Base-by-base conservation (phyloP, 2,329 filamentous ascomycete species). In the Monilinia laxa region DNA sequence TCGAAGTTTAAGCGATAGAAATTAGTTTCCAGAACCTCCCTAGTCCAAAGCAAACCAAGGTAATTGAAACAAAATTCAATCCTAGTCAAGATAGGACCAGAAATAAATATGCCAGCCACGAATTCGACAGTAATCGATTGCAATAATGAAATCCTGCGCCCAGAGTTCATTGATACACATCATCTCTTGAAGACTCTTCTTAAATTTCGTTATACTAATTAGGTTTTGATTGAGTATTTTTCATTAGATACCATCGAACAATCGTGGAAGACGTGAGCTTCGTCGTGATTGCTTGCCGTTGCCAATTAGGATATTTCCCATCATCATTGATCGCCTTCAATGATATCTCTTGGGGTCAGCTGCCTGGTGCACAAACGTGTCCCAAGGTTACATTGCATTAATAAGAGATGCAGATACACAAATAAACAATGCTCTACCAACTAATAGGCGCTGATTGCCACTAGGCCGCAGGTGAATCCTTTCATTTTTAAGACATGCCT, bases 401-500 rank as follows among this genome's bases (percentile, higher is more conserved):
- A 51, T 51, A 14, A 23, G 25, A 51, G 12, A n/a, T n/a, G n/a
- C n/a, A 54, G 31, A 35, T 28, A 7, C 52, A 20, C 52, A 54
- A 16, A 35, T 20, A 10, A 2, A 7, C 38, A 40, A 40, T 54
- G 10, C 31, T 35, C 31, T 7, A 35, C 5, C 31, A 35, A 35
- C 31, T 35, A 35, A 35, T 35, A 35, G 31, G 5, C 7, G 31
- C 31, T 35, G 31, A 35, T 68, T 80, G 75, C 69, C 76, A 78
- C 67, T 75, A 67, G 53, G 75, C 71, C 65, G 74, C 71, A 23
- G 73, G 65, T 12, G 71, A 71, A 7, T 76, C 73, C 73, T 20
- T 76, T 80, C 10, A 70, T 75, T 0, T 71, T 71, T 3, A 75
- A 79, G 69, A 77, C 79, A 71, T 73, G 75, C 7, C 54, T 78